phyloP scores from a whole-genome alignment of 331 rosid genomes.

The Rhamnella rubrinervis region DNA sequence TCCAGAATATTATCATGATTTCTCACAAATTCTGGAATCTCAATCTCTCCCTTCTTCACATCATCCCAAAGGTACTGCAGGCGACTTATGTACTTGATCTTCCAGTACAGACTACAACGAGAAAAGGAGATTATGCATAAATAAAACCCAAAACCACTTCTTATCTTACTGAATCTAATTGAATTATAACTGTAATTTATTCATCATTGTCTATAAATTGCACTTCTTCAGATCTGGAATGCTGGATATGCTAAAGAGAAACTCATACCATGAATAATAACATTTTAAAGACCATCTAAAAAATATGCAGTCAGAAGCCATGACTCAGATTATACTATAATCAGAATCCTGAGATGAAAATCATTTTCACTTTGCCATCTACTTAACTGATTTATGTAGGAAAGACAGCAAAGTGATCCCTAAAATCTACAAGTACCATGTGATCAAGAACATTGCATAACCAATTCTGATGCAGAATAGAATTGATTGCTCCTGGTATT shows the following conservation, averaged over 20 bases:
- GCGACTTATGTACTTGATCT: conserved; percentile 82
- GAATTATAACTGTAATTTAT: background rate
- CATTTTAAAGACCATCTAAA: too few relatives aligned
- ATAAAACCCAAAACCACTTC: background rate
- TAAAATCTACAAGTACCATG: background rate
- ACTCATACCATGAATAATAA: too few relatives aligned
- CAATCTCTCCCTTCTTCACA: conserved; percentile 70
- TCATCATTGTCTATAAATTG: too few relatives aligned
- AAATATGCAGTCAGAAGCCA: too few relatives aligned
- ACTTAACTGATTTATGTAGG: background rate
- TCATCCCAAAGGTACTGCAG: conserved; percentile 94
- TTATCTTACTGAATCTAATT: background rate
- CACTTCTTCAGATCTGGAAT: too few relatives aligned
- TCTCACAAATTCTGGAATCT: conserved; percentile 84
- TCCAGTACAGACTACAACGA: conserved; percentile 67
- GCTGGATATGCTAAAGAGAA: too few relatives aligned
- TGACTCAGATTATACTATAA: background rate
- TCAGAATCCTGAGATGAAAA: background rate
- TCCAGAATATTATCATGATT: conserved; percentile 76
- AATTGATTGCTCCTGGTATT: background rate
- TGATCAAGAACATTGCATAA: background rate
- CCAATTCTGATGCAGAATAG: background rate
- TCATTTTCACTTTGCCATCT: too few relatives aligned
- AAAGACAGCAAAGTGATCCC: background rate
- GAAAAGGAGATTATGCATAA: background rate